phyloP scores from a whole-genome alignment of 1,139 yeast genomes.

The Nakaseomyces sp. region DNA sequence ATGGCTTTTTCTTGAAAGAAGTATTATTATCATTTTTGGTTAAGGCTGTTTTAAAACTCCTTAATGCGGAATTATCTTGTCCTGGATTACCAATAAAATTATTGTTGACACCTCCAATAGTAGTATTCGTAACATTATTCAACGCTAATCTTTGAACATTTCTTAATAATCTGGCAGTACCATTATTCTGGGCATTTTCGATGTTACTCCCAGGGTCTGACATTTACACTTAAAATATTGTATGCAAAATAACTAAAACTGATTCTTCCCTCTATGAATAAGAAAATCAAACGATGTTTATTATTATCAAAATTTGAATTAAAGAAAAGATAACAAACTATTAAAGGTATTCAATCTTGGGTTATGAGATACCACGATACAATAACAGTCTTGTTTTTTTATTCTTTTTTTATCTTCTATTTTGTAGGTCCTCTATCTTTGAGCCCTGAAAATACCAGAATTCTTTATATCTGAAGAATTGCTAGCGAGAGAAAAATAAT shows the following conservation, averaged over 20 bases:
- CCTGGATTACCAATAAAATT: neutral
- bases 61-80: conserved; percentile 19
- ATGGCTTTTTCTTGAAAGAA: conserved; percentile 13
- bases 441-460: too few relatives aligned
- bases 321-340: neutral
- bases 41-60: conserved; percentile 15
- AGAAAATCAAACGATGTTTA: neutral
- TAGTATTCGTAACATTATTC: conserved; percentile 30
- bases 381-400: neutral
- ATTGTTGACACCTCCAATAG: conserved; percentile 10
- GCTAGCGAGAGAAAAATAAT: neutral
- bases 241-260: neutral
- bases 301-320: neutral
- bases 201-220: conserved; percentile 1
- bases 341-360: too few relatives aligned
- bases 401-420: neutral
- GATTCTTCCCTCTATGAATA: neutral
- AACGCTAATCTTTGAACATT: conserved; percentile 28
- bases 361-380: neutral
- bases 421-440: too few relatives aligned
- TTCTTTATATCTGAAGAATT: too few relatives aligned
- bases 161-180: conserved; percentile 21
- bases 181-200: conserved; percentile 21
- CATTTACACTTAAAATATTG: neutral
- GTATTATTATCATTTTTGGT: conserved; percentile 17